phyloP scores from a whole-genome alignment of 2,329 filamentous ascomycete species.

The Clarireedia paspali region DNA sequence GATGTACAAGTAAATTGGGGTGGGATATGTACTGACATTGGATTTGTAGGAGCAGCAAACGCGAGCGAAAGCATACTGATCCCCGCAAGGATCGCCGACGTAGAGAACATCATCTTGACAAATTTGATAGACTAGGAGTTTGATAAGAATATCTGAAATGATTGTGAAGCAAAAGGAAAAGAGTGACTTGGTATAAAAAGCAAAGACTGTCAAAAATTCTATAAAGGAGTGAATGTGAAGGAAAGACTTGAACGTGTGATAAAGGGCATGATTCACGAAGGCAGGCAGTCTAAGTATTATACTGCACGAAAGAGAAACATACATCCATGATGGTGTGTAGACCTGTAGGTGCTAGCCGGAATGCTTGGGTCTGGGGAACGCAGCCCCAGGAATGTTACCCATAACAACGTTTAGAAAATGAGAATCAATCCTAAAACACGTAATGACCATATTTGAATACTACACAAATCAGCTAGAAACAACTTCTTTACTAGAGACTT shows the following conservation, averaged over 20 bases:
- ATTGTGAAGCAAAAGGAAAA: background rate
- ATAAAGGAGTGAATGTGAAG: background rate
- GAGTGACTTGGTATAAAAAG: background rate
- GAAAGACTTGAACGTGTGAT: background rate
- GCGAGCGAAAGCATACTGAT: conserved; percentile 7
- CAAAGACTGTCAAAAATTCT: background rate
- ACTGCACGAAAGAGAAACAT: too few relatives aligned
- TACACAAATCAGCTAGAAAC: too few relatives aligned
- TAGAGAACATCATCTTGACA: conserved; percentile 5
- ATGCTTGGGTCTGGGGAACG: too few relatives aligned
- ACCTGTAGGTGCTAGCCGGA: too few relatives aligned
- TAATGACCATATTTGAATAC: too few relatives aligned
- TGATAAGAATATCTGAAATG: background rate
- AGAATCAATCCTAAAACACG: too few relatives aligned
- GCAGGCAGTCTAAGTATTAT: too few relatives aligned
- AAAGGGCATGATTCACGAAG: too few relatives aligned
- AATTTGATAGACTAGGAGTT: background rate
- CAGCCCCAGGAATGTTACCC: too few relatives aligned
- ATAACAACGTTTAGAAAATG: too few relatives aligned
- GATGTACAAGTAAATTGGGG: background rate
- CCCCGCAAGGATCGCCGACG: background rate
- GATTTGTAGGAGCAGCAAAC: background rate
- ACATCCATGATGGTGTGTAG: too few relatives aligned
- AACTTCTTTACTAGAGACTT: too few relatives aligned
- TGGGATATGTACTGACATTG: background rate